phyloP scores from a whole-genome alignment of 2,329 filamentous ascomycete species.

The Boeremia lycopersici region DNA sequence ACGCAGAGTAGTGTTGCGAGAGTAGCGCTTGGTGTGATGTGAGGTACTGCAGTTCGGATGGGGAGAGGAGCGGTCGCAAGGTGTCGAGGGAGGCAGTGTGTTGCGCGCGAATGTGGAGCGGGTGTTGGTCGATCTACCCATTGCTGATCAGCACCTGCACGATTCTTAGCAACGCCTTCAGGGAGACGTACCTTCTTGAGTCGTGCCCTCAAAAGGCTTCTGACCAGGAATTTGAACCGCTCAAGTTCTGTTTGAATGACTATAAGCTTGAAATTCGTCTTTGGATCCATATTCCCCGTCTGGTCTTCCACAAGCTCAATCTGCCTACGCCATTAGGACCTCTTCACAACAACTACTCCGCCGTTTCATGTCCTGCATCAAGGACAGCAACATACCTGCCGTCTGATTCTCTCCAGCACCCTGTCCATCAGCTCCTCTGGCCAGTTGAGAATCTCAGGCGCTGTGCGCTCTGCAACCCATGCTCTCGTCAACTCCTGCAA shows the following conservation, averaged over 20 bases:
- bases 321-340: conserved; percentile 44
- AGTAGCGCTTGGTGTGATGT: conserved; percentile 84
- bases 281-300: conserved; percentile 85
- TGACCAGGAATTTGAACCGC: conserved; percentile 87
- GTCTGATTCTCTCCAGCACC: conserved; percentile 65
- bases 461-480: conserved; percentile 90
- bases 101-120: conserved; percentile 72
- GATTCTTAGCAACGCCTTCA: neutral
- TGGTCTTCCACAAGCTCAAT: conserved; percentile 60
- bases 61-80: conserved; percentile 62
- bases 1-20: conserved; percentile 81
- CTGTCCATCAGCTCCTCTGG: conserved; percentile 79
- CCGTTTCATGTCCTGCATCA: neutral
- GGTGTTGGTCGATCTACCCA: conserved; percentile 73
- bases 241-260: conserved; percentile 97
- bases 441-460: conserved; percentile 86
- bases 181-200: conserved; percentile 73
- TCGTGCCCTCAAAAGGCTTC: conserved; percentile 81
- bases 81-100: conserved; percentile 57
- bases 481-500: conserved; percentile 87
- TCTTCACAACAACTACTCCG: neutral
- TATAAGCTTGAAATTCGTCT: conserved; percentile 90
- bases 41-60: conserved; percentile 80
- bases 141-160: conserved; percentile 3
- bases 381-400: conserved; percentile 39